These are phyloP conservation scores for Candida caryicola DNA, from an alignment of 805 yeast genomes.

Conservation along the genomic window DNA sequence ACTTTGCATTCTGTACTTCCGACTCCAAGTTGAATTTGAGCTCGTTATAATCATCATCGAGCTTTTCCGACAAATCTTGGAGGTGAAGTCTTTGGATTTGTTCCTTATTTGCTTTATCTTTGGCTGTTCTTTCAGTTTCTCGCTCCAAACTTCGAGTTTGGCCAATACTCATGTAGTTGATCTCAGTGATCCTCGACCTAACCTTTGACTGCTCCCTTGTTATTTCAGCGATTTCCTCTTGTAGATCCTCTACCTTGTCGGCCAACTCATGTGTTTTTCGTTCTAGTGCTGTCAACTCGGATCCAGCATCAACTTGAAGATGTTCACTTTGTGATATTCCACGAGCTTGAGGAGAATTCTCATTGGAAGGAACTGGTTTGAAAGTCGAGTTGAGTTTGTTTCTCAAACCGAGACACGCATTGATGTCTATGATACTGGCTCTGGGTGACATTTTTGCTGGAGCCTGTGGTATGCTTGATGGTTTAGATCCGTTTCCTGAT, in stretches of 20 bases:
- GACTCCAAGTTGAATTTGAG: constrained; percentile 32
- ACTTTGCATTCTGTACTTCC: constrained; percentile 27
- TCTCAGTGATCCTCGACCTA: constrained; percentile 4
- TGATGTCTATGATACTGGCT: constrained; percentile 3
- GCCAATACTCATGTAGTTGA: constrained; percentile 3
- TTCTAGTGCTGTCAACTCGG: constrained; percentile 5
- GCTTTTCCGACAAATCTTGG: constrained; percentile 26
- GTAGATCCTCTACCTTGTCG: constrained; percentile 11
- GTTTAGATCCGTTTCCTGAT: not conserved
- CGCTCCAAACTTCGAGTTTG: constrained; percentile 7
- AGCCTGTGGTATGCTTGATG: constrained; percentile 2
- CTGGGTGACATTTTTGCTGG: constrained; percentile 1
- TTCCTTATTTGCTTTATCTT: constrained; percentile 29
- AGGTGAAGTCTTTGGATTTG: constrained; percentile 26
- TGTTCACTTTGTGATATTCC: not conserved
- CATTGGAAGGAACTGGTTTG: not conserved
- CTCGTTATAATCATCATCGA: constrained; percentile 27
- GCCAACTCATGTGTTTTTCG: constrained; percentile 6
- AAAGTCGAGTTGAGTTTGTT: constrained; percentile 5
- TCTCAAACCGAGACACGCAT: constrained; percentile 6
- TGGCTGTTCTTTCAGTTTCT: constrained; percentile 8
- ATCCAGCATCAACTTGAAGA: too few relatives aligned
- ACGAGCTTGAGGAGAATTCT: not conserved
- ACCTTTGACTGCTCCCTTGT: constrained; percentile 9
- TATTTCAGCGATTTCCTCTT: constrained; percentile 12